Percentiles rank a stretch among this genome's conserved stretches.
These are phyloP conservation scores for Populus deltoides DNA, from an alignment of 345 rosid genomes.

Conservation along the genomic window DNA sequence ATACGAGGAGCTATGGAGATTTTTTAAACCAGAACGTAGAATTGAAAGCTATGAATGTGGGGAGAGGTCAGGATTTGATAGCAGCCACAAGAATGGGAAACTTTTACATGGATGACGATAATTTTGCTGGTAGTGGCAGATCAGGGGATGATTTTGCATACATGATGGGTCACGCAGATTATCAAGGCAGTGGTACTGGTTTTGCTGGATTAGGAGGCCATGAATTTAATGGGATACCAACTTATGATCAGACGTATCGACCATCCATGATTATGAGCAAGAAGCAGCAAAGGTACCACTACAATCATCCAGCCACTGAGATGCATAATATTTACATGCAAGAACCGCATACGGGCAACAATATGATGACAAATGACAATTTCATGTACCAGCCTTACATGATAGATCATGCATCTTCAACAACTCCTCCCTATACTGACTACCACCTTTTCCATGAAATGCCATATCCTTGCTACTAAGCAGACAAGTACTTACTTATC, in stretches of 20 bases:
- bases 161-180: slow-evolving; percentile 8
- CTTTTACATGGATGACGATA: slow-evolving; percentile 11
- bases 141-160: slow-evolving; percentile 5
- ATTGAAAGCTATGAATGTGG: not conserved
- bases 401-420: slow-evolving; percentile 12
- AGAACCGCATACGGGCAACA: not conserved
- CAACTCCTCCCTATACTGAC: not conserved
- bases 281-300: slow-evolving; percentile 12
- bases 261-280: slow-evolving; percentile 14
- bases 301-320: slow-evolving; percentile 18
- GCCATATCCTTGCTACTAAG: slow-evolving; percentile 1
- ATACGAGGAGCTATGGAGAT: slow-evolving; percentile 6
- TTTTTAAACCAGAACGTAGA: slow-evolving; percentile 12
- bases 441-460: not conserved
- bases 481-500: not conserved
- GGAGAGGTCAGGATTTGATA: slow-evolving; percentile 7
- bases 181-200: slow-evolving; percentile 11
- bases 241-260: slow-evolving; percentile 12
- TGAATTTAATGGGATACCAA: slow-evolving; percentile 12
- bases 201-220: slow-evolving; percentile 14
- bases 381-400: slow-evolving; percentile 13
- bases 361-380: slow-evolving; percentile 10
- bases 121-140: not conserved
- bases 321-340: slow-evolving; percentile 16
- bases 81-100: slow-evolving; percentile 9